Evolutionary conservation across 345 rosid species (phyloP), one percentile per base, ranked within the genome.

Genomic region (Toxicodendron radicans): DNA sequence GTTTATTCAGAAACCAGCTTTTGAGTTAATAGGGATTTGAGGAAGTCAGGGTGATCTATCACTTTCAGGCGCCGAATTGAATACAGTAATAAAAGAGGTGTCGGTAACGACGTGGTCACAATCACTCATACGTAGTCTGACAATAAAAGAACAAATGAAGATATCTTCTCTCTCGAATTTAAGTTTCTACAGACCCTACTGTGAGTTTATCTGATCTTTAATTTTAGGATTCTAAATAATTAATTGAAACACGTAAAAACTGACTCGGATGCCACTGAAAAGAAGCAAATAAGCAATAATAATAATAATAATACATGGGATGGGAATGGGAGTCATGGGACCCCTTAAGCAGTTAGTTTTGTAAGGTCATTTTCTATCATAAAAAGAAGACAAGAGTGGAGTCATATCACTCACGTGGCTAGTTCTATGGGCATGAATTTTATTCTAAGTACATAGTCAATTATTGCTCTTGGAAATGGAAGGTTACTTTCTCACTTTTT

Each of bases 381-480:
- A 33, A 41, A 12, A 69, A 64, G 10, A 58, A 20, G 74, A 73
- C 79, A 66, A 43, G 1, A 45, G 60, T 66, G 53, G 30, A 68
- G 71, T 64, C 80, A 33, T 1, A 0, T 72, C 77, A 48, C 66
- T 69, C 65, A 20, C 70, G 46, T 69, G 67, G 70, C 23, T 64
- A 20, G 61, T 24, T 30, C 46, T 6, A 27, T 67, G 54, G 13
- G 51, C 53, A 0, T 46, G 2, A 23, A 51, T 20, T 23, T 14
- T 10, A 2, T 20, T n/a, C 32, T 10, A 60, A 21, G 35, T 63
- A 69, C 74, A 10, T 8, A n/a, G 17, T 45, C 56, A 41, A 52
- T 17, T 61, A 63, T 33, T 45, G 10, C 20, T 12, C 0, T n/a
- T 51, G n/a, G n/a, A n/a, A n/a, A 17, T 38, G 17, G 41, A 60